Conservation (phyloP, 495 filamentous ascomycete genomes). For the Penicillium paradoxum region DNA sequence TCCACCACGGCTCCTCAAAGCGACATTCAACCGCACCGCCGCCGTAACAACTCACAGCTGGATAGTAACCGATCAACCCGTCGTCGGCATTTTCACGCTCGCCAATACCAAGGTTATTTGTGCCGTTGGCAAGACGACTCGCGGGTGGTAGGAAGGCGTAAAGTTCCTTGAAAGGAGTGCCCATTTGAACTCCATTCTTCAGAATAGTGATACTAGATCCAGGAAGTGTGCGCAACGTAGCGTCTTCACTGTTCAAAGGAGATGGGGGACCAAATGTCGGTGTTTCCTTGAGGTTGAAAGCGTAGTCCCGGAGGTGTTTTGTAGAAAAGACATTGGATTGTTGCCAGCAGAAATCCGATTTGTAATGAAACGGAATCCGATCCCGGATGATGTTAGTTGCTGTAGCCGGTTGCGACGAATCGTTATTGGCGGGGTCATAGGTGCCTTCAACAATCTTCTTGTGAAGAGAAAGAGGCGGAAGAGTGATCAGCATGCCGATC, state of each 20-base stretch:
- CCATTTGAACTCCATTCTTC: slow-evolving; percentile 84
- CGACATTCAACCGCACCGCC: slow-evolving; percentile 89
- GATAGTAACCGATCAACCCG: slow-evolving; percentile 91
- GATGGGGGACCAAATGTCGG: slow-evolving; percentile 50
- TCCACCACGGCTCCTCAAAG: slow-evolving; percentile 88
- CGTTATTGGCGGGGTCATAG: slow-evolving; percentile 74
- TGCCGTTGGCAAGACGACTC: slow-evolving; percentile 54
- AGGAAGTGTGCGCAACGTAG: slow-evolving; percentile 76
- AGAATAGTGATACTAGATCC: slow-evolving; percentile 81
- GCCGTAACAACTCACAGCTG: slow-evolving; percentile 84
- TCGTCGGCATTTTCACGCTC: slow-evolving; percentile 83
- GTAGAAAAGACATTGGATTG: slow-evolving; percentile 84
- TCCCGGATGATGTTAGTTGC: slow-evolving; percentile 84
- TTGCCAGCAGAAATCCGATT: slow-evolving; percentile 89
- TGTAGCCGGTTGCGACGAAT: slow-evolving; percentile 15
- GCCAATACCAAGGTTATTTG: slow-evolving; percentile 64
- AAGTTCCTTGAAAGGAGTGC: slow-evolving; percentile 82
- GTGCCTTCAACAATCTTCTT: slow-evolving; percentile 80
- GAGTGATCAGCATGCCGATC: slow-evolving; percentile 86
- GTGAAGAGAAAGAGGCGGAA: slow-evolving; percentile 80
- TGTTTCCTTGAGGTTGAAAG: slow-evolving; percentile 45
- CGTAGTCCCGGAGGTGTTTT: slow-evolving; percentile 79
- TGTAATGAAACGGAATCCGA: slow-evolving; percentile 88
- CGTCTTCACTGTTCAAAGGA: slow-evolving; percentile 60
- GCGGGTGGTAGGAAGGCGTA: slow-evolving; percentile 91